A percentile compares a stretch with the other conserved stretches of the same genome.
These are phyloP conservation scores for Neopestalotiopsis sp. DNA, from an alignment of 2,329 filamentous ascomycete genomes.

Conservation along the genomic window DNA sequence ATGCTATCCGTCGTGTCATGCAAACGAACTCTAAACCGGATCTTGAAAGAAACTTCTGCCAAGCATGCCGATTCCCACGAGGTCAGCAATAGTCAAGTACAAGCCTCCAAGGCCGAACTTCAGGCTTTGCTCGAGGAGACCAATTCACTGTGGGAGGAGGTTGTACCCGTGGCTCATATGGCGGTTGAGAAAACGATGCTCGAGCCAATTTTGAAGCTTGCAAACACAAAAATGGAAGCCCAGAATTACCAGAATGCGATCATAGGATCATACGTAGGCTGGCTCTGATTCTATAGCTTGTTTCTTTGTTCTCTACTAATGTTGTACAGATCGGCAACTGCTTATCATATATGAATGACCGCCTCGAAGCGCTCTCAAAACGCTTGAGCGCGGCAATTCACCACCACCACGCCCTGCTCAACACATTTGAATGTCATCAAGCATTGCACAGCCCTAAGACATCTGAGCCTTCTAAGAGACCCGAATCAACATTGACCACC, in stretches of 20 bases:
- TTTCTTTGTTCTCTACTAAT: conserved; percentile 11
- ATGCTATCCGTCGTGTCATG: conserved; percentile 29
- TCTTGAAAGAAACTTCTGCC: conserved; percentile 26
- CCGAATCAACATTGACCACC: neutral
- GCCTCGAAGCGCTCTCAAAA: conserved; percentile 25
- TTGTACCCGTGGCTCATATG: conserved; percentile 41
- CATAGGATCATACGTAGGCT: conserved; percentile 29
- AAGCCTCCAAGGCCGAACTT: conserved; percentile 28
- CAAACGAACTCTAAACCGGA: conserved; percentile 27
- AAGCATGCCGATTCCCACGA: conserved; percentile 21
- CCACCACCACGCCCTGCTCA: conserved; percentile 30
- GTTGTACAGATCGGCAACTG: conserved; percentile 29
- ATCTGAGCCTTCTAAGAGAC: neutral
- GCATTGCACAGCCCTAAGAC: neutral
- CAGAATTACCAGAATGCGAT: conserved; percentile 22
- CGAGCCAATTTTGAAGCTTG: conserved; percentile 28
- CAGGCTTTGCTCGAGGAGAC: conserved; percentile 34
- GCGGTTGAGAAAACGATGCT: conserved; percentile 38
- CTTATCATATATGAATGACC: conserved; percentile 33
- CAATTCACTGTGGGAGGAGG: conserved; percentile 40
- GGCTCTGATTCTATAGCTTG: neutral
- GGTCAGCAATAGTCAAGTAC: conserved; percentile 11
- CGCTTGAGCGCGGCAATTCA: conserved; percentile 28
- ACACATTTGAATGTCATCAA: conserved; percentile 23
- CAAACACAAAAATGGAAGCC: conserved; percentile 20